phyloP scores from a whole-genome alignment of 305 asterid genomes.

The Fraxinus baroniana region DNA sequence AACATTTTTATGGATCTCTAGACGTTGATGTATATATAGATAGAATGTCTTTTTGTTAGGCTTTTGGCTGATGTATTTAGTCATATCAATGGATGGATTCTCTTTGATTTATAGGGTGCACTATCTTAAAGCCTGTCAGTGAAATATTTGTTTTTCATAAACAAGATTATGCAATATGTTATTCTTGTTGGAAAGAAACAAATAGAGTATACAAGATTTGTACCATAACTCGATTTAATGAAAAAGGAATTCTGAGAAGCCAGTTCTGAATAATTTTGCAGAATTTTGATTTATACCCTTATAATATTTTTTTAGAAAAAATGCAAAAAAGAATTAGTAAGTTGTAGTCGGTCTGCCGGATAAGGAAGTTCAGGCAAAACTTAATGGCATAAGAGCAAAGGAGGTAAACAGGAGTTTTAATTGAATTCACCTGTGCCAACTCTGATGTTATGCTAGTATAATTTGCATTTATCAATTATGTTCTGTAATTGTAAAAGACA shows the following conservation, averaged over 20 bases:
- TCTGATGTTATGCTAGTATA: neutral
- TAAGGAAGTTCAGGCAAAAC: neutral
- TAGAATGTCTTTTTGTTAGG: neutral
- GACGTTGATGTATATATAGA: neutral
- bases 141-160: neutral
- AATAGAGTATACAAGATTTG: neutral
- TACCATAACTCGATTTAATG: neutral
- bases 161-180: neutral
- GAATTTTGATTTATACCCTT: neutral
- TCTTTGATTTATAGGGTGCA: neutral
- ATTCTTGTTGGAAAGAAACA: neutral
- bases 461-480: neutral
- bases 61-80: neutral
- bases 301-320: neutral
- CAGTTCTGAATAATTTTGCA: neutral
- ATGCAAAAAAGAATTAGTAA: neutral
- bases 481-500: neutral
- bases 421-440: neutral
- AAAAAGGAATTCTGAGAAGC: neutral
- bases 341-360: neutral
- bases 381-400: neutral
- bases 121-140: neutral
- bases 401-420: neutral
- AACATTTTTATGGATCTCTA: neutral
- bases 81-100: neutral